A percentile compares a stretch with the other conserved stretches of the same genome.
Evolutionary conservation across 257 asterid genomes (phyloP).

Genomic region (Haberlea rhodopensis): DNA sequence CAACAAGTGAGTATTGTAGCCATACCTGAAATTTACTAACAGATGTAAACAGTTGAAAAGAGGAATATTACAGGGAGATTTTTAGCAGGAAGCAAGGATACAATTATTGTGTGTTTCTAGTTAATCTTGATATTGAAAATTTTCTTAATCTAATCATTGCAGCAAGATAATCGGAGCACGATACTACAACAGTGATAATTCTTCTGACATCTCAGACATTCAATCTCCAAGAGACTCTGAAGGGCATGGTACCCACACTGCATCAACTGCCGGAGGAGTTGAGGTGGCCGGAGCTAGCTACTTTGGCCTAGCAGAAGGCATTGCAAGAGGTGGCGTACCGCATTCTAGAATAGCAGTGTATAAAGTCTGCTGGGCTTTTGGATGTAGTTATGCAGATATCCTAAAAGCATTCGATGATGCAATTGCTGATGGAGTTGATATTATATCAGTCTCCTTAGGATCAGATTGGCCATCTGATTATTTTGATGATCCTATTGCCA

Average conservation of each 20-base stretch:
- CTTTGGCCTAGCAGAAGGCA: conserved; percentile 50
- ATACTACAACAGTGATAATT: conserved; percentile 34
- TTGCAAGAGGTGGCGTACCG: conserved; percentile 61
- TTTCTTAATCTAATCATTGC: conserved; percentile 4
- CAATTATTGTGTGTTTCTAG: neutral
- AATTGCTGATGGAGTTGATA: conserved; percentile 71
- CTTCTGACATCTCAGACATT: conserved; percentile 19
- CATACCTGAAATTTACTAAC: neutral
- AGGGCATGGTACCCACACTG: conserved; percentile 71
- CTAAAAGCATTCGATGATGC: conserved; percentile 75
- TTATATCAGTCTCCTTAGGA: conserved; percentile 61
- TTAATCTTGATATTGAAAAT: neutral
- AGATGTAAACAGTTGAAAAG: neutral
- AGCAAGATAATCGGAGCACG: conserved; percentile 52
- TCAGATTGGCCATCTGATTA: conserved; percentile 37
- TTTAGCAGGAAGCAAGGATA: too few species aligned
- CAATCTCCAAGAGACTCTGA: conserved; percentile 53
- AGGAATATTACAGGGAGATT: too few species aligned
- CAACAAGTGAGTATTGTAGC: conserved; percentile 43
- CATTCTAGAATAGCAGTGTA: conserved; percentile 49
- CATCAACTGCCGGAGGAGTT: conserved; percentile 54
- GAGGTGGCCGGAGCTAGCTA: conserved; percentile 46
- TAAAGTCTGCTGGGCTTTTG: conserved; percentile 54
- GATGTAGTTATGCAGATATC: conserved; percentile 48
- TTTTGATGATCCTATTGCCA: conserved; percentile 61